Conservation (phyloP, 1,284 basidiomycete species). For the Ceratobasidium papillatum region DNA sequence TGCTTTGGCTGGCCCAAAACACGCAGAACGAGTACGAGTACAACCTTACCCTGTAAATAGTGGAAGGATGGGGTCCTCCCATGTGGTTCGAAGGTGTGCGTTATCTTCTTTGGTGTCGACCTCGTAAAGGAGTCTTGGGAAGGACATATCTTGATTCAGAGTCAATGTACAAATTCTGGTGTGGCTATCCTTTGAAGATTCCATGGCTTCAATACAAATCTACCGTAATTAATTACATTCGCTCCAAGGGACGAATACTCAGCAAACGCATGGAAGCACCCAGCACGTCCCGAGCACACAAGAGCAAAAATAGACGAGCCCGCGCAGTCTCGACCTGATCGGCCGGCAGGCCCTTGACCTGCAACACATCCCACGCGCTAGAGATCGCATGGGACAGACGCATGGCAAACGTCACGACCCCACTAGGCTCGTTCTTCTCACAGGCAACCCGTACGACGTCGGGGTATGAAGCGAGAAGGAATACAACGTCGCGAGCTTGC, state of each 20-base stretch:
- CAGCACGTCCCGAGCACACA: constrained; percentile 88
- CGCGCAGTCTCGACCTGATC: constrained; percentile 77
- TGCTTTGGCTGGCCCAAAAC: constrained; percentile 89
- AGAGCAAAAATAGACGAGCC: constrained; percentile 92
- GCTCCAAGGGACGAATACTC: constrained; percentile 87
- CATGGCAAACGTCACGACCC: constrained; percentile 84
- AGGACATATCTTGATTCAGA: background rate
- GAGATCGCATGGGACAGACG: constrained; percentile 82
- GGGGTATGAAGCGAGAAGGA: constrained; percentile 89
- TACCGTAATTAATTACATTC: constrained; percentile 71
- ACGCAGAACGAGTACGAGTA: constrained; percentile 87
- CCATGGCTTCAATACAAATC: constrained; percentile 4
- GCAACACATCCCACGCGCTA: constrained; percentile 87
- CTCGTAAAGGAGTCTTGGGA: constrained; percentile 9
- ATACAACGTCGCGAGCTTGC: constrained; percentile 87
- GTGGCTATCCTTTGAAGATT: background rate
- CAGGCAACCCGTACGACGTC: constrained; percentile 88
- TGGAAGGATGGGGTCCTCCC: background rate
- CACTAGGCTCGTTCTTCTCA: constrained; percentile 88
- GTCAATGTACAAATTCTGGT: constrained; percentile 27
- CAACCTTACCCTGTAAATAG: constrained; percentile 72
- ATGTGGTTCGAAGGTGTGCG: background rate
- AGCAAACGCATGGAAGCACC: constrained; percentile 87
- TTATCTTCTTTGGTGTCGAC: background rate
- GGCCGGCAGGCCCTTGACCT: constrained; percentile 78